These are phyloP conservation scores for Skeletonema potamos DNA, from an alignment of 108 stramenopile genomes.

Conservation along the genomic window DNA sequence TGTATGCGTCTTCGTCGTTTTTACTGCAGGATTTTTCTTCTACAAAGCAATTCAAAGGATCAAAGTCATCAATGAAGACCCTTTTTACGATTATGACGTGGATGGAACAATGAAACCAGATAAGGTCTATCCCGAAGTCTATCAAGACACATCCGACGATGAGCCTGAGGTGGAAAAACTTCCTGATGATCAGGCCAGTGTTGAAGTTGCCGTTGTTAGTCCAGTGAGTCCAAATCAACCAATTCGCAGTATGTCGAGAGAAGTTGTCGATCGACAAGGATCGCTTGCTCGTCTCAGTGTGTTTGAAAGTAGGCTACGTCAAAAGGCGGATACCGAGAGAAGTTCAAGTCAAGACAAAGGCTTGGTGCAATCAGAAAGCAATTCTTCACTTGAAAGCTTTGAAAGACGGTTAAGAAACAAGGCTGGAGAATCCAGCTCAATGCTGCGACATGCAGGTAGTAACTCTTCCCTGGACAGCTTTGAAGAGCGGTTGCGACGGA, in stretches of 20 bases:
- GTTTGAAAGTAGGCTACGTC: neutral
- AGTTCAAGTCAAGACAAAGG: neutral
- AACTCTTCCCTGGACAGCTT: neutral
- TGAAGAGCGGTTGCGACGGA: neutral
- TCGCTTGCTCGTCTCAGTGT: neutral
- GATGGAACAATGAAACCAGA: neutral
- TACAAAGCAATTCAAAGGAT: neutral
- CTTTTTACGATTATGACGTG: neutral
- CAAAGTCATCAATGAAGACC: constrained; percentile 1
- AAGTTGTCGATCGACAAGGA: neutral
- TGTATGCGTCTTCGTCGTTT: neutral
- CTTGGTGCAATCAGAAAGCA: no score
- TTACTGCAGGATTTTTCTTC: neutral
- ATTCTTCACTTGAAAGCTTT: neutral
- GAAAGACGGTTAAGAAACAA: neutral
- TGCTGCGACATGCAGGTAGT: no score
- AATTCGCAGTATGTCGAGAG: neutral
- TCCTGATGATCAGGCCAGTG: neutral
- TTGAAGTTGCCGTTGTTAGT: neutral
- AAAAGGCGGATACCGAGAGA: neutral
- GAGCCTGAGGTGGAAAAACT: neutral
- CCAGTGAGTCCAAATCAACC: neutral
- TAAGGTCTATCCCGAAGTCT: neutral
- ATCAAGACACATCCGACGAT: neutral
- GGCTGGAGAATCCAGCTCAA: neutral